Base-by-base conservation (phyloP, 1,284 basidiomycete species). In the Ustilago lituana region DNA sequence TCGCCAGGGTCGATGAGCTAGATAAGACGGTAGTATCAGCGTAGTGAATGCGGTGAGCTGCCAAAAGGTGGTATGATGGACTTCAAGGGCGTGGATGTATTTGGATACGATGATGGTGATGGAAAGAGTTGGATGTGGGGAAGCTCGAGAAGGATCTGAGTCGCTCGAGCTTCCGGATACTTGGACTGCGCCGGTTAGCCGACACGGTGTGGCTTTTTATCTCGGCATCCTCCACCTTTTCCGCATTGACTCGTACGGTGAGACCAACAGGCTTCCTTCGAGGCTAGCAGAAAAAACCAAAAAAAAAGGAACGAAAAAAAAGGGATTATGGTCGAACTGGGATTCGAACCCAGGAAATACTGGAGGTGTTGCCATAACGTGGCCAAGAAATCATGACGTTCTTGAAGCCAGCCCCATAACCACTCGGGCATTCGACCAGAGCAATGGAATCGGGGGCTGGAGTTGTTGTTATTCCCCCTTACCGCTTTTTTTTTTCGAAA, bases 351-450 rank as follows among this genome's bases (percentile, higher is more conserved):
- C 66, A 58, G 66, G 60, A 69, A 29, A 63, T 58, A 63, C 66
- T 69, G 66, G 66, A 69, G 60, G 22, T 63, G 59, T 55, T 52
- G 60, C 60, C 66, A 63, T 48, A 55, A 44, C 56, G 45, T 69
- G 66, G 66, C 66, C 66, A 69, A 69, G 66, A 63, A 46, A 35
- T 35, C 37, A 27, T 29, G 24, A 24, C 2, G 52, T 41, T 63
- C 67, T 70, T 70, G 67, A 70, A 70, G 54, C 62, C 57, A 70
- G 67, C 62, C 67, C 67, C 67, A 65, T 70, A 55, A 65, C 62
- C 67, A 70, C 67, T 70, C 62, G 67, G 62, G 62, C 62, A 70
- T 70, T 65, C 67, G 63, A 65, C 68, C 62, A 32, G 44, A n/a
- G 19, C 12, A 31, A 19, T 23, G 22, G 6, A 33, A 12, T 4